Conservation (phyloP, 2,329 filamentous ascomycete genomes). For the Pezicula carpinea region DNA sequence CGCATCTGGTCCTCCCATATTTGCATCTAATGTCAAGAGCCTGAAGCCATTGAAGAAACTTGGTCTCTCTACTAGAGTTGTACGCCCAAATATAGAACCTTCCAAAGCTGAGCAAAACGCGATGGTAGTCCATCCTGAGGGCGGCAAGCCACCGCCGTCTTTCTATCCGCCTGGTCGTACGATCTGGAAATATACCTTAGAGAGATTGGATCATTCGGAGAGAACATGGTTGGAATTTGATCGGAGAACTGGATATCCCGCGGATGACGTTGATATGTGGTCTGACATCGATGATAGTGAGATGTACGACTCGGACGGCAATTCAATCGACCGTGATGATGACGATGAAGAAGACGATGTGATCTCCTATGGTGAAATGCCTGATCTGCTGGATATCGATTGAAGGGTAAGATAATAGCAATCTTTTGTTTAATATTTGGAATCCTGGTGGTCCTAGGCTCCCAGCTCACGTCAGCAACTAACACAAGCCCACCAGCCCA, state of each 20-base stretch:
- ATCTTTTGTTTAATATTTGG: no score
- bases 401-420: no score
- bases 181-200: slow-evolving; percentile 15
- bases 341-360: neutral
- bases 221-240: slow-evolving; percentile 19
- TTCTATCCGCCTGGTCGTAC: slow-evolving; percentile 8
- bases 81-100: slow-evolving; percentile 2
- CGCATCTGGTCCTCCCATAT: slow-evolving; percentile 6
- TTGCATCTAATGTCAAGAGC: slow-evolving; percentile 7
- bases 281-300: slow-evolving; percentile 1
- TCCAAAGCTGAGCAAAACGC: slow-evolving; percentile 2
- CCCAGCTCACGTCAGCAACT: no score
- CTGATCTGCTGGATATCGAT: neutral
- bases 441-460: no score
- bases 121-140: slow-evolving; percentile 9
- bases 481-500: no score
- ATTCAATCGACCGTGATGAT: neutral
- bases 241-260: slow-evolving; percentile 5
- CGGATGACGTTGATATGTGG: slow-evolving; percentile 2
- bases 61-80: slow-evolving; percentile 6
- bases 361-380: neutral
- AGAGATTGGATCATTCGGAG: slow-evolving; percentile 2
- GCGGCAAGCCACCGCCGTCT: slow-evolving; percentile 12
- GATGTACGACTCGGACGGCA: neutral
- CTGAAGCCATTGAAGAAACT: slow-evolving; percentile 8